Conservation (phyloP, 2,329 filamentous ascomycete genomes). For the Apiospora koreana region DNA sequence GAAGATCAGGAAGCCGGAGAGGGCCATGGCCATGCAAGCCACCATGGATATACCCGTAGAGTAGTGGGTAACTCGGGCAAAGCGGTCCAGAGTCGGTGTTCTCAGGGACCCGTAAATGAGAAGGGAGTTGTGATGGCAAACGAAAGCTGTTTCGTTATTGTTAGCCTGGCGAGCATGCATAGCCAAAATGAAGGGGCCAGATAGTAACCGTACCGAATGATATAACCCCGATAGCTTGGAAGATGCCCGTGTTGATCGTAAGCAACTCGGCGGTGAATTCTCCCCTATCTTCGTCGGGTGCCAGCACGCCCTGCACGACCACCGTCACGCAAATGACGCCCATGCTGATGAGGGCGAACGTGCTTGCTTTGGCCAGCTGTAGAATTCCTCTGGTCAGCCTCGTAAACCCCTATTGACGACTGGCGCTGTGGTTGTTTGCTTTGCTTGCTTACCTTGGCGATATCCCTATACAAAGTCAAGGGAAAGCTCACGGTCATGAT, state of each 20-base stretch:
- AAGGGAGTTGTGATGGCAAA: constrained; percentile 90
- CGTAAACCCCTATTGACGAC: background rate
- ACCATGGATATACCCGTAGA: constrained; percentile 87
- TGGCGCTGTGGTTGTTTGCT: constrained; percentile 22
- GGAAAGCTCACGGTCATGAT: constrained; percentile 86
- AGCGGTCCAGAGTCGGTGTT: constrained; percentile 94
- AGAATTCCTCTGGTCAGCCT: background rate
- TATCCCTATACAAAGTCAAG: constrained; percentile 90
- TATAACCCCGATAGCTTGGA: constrained; percentile 96
- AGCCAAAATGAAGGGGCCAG: background rate
- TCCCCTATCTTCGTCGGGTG: constrained; percentile 72
- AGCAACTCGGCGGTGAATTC: constrained; percentile 69
- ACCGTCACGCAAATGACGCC: constrained; percentile 84
- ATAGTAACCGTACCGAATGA: constrained; percentile 73
- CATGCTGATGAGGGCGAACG: constrained; percentile 92
- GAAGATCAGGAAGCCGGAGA: constrained; percentile 90
- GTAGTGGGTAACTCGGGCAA: constrained; percentile 89
- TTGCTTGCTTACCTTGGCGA: constrained; percentile 74
- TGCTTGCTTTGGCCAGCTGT: constrained; percentile 93
- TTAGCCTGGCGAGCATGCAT: constrained; percentile 31
- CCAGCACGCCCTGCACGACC: constrained; percentile 76
- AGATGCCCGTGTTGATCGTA: constrained; percentile 83
- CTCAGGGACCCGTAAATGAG: constrained; percentile 95
- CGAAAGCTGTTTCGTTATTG: constrained; percentile 50
- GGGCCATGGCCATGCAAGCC: constrained; percentile 87